Base-by-base conservation (phyloP, 2,329 filamentous ascomycete genomes). In the Nannizziopsis barbatae region DNA sequence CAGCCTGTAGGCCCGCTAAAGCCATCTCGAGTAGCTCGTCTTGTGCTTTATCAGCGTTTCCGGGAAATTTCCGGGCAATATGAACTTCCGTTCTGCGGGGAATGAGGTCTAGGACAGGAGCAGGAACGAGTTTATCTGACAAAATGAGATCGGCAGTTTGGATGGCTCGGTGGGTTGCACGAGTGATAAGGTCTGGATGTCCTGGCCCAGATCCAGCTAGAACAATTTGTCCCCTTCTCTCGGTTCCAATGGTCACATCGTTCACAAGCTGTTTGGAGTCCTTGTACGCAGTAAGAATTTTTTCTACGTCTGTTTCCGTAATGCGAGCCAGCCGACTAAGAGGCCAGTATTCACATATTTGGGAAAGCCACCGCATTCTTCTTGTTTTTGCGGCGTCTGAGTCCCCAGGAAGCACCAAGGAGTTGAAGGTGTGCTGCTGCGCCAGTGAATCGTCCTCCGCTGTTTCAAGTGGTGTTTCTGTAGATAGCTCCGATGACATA, bases 271-370 rank as follows among this genome's bases (percentile, higher is more conserved):
- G 58, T 27, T 56, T 56, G 2, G 54, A 53, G 32, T 60, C 62
- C 31, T 58, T 60, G 49, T 94, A 95, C 2, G 84, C 80, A 53
- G 76, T 71, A n/a, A 98, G 74, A 0, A 96, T 79, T 10, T 70
- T 65, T 12, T 86, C 79, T 5, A 95, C 80, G 56, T 96, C 89
- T 7, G 76, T 75, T 58, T 95, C 86, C 2, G 77, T 83, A 54
- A 96, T 83, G 36, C 76, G 74, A 6, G 88, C 87, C 1, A 98
- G 76, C 14, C 85, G 79, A 54, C 81, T 81, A 20, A 98, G 74
- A 1, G 92, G 89, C 92, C 92, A 98, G 68, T 98, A 98, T 71
- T 98, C 92, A 74, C 92, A 98, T 45, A 98, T 87, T 63, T 98
- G 92, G 15, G 84, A 80, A 1, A 98, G 73, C 92, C 92, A 98